phyloP scores from a whole-genome alignment of 306 rosid species.

The Cajanus cajan region DNA sequence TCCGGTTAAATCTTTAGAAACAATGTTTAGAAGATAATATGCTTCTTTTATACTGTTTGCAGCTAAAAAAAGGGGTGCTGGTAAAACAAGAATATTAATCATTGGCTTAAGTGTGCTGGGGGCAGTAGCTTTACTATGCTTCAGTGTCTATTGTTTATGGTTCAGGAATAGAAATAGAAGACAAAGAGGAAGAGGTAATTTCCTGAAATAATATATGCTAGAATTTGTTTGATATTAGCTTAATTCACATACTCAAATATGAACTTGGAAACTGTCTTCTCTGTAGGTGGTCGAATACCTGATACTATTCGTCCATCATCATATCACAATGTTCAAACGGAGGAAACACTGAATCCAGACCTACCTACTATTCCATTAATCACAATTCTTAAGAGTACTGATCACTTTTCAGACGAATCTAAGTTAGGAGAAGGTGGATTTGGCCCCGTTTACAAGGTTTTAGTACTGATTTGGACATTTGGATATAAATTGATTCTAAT shows the following conservation, averaged over 20 bases:
- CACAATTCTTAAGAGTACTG: background rate
- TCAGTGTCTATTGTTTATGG: background rate
- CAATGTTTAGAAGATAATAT: background rate
- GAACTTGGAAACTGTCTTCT: background rate
- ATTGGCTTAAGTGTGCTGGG: background rate
- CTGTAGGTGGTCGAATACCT: background rate
- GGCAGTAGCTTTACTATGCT: background rate
- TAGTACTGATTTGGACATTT: background rate
- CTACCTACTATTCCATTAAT: background rate
- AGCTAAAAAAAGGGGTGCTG: background rate
- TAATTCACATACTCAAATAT: background rate
- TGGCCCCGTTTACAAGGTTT: slow-evolving; percentile 52
- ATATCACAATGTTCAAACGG: background rate
- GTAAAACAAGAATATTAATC: background rate
- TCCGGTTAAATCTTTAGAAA: background rate
- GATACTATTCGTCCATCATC: background rate
- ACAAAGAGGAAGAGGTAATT: background rate
- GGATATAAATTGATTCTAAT: background rate
- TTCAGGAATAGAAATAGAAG: background rate
- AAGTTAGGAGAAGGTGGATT: background rate
- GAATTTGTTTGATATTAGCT: background rate
- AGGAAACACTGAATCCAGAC: background rate
- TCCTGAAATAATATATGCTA: background rate
- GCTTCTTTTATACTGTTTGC: background rate
- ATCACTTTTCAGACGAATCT: background rate